Conservation (phyloP, 1,284 basidiomycete genomes). For the Ceratobasidium sp. region DNA sequence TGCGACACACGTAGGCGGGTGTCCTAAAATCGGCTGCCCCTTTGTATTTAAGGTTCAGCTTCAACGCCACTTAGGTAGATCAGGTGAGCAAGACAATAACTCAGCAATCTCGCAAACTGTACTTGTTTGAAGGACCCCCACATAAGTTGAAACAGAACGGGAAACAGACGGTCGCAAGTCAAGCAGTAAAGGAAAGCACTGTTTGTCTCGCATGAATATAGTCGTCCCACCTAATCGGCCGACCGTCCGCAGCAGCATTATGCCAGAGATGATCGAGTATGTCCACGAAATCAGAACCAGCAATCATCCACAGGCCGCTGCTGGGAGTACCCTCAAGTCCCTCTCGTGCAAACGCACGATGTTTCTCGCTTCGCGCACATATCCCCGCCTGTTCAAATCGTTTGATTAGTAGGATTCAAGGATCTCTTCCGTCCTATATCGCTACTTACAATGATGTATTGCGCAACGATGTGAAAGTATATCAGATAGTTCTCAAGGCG, state of each 20-base stretch:
- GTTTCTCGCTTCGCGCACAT: constrained; percentile 11
- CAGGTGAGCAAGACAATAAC: too few relatives aligned
- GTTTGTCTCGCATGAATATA: neutral
- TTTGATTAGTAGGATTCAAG: neutral
- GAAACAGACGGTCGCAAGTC: too few relatives aligned
- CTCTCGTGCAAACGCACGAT: neutral
- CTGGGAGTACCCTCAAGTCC: neutral
- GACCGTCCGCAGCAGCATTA: constrained; percentile 5
- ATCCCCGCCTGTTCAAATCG: neutral
- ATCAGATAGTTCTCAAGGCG: neutral
- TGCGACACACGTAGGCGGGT: too few relatives aligned
- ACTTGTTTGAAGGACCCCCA: too few relatives aligned
- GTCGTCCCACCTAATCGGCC: constrained; percentile 8
- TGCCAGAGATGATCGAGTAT: constrained; percentile 21
- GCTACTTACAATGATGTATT: constrained; percentile 13
- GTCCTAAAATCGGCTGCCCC: too few relatives aligned
- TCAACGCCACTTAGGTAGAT: too few relatives aligned
- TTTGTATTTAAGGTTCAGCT: too few relatives aligned
- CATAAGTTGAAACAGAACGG: too few relatives aligned
- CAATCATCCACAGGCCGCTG: neutral
- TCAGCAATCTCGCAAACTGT: too few relatives aligned
- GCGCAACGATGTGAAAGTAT: too few relatives aligned
- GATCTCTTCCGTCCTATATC: neutral
- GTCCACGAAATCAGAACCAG: neutral
- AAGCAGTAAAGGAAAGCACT: too few relatives aligned